A percentile compares a stretch with the other conserved stretches of the same genome.
These are phyloP conservation scores for Podila epicladia DNA, from an alignment of 192 early-diverging fungal species.

Conservation along the genomic window DNA sequence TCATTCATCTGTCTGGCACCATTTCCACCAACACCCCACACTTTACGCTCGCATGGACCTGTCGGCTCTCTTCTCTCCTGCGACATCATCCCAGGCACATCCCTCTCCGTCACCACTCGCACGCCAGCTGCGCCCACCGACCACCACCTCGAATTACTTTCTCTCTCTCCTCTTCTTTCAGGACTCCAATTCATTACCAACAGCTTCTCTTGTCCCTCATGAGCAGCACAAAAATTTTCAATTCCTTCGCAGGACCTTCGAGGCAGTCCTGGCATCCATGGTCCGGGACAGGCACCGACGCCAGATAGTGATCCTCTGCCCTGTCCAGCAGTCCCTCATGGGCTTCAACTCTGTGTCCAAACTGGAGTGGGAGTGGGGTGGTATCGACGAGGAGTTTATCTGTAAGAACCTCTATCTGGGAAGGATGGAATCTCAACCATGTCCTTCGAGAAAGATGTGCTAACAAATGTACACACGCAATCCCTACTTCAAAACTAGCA, in stretches of 20 bases:
- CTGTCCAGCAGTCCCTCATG: slow-evolving; percentile 36
- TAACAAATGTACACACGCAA: no score
- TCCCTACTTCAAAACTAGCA: slow-evolving; percentile 5
- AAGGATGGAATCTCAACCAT: not conserved
- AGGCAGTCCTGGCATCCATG: slow-evolving; percentile 11
- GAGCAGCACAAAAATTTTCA: slow-evolving; percentile 39
- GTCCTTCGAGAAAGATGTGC: no score
- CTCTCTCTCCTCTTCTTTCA: slow-evolving; percentile 47
- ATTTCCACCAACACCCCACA: no score
- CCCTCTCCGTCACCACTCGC: not conserved
- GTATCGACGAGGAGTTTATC: slow-evolving; percentile 48
- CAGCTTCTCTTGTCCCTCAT: slow-evolving; percentile 12
- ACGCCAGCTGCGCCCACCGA: slow-evolving; percentile 1
- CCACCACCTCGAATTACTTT: slow-evolving; percentile 41
- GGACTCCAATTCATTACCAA: slow-evolving; percentile 29
- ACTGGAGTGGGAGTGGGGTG: slow-evolving; percentile 49
- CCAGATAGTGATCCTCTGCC: slow-evolving; percentile 39
- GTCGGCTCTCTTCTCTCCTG: no score
- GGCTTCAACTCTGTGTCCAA: slow-evolving; percentile 17
- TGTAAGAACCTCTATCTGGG: slow-evolving; percentile 9
- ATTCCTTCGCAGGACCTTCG: slow-evolving; percentile 30
- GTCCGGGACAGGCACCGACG: slow-evolving; percentile 25
- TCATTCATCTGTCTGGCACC: no score
- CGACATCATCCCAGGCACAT: no score
- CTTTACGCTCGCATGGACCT: no score